Base-by-base conservation (phyloP, 73 alveolate species). In the Blepharisma stoltei region DNA sequence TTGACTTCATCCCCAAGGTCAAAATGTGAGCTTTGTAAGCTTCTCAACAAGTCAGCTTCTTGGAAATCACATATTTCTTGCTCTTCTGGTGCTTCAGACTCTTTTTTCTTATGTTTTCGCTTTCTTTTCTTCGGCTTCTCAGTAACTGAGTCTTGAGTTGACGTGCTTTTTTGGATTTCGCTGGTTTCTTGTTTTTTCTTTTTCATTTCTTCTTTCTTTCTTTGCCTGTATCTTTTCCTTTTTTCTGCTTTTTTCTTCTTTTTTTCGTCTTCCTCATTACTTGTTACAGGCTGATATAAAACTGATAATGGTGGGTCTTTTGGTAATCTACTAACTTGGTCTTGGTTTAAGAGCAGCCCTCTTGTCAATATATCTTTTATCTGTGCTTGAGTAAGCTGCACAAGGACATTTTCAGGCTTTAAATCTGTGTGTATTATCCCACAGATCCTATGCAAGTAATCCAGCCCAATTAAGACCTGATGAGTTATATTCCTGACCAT, bases 371-470 rank as follows among this genome's bases (percentile, higher is more conserved):
- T 9, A 7, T 69, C 79, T 43, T 69, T 69, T 23, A 69, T 25
- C 45, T 69, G 67, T 37, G 79, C 67, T 69, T 69, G 65, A n/a
- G 79, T 69, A 9, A 69, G 79, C 44, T 94, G 92, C 9, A 94
- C 88, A 49, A 84, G 77, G 37, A 94, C 97, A 78, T 96, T 96
- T 79, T 96, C 99, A n/a, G 99, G 99, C 83, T 96, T 96, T 46
- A 96, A 70, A 80, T 96, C 99, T 1, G 99, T 95, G 85, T 96
- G 99, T 77, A 96, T 96, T 60, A 96, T 91, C 52, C 95, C 95
- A 79, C 98, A 95, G 48, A 96, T 69, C 60, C 98, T 83, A 81
- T 96, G 98, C 81, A 97, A 69, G 78, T 95, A 96, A 85, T 97
- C 99, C 46, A 97, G 73, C 67, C 99, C 99, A 6, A 97, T 93